Percentiles rank a stretch among this genome's conserved stretches.
These are phyloP conservation scores for Chlamydomonas incerta DNA, from an alignment of 139 green algal genomes.

Conservation along the genomic window DNA sequence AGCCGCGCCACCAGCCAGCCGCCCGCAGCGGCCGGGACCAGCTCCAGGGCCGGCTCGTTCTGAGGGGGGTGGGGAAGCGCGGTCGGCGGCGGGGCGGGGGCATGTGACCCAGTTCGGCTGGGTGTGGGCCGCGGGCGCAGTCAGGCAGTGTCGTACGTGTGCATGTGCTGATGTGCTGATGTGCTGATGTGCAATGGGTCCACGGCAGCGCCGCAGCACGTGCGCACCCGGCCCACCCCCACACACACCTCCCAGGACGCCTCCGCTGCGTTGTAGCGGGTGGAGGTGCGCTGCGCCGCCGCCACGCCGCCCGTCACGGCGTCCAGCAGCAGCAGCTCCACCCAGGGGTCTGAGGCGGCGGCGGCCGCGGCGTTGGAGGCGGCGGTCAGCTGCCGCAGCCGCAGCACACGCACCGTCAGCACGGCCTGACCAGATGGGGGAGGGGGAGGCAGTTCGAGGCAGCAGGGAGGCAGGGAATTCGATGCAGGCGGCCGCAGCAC, in stretches of 20 bases:
- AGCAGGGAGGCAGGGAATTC: neutral
- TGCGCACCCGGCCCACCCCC: too few relatives aligned
- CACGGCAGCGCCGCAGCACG: too few relatives aligned
- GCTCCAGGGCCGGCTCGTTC: neutral
- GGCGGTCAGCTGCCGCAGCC: slow-evolving; percentile 20
- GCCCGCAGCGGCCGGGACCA: neutral
- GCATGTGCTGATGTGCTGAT: too few relatives aligned
- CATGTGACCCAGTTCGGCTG: too few relatives aligned
- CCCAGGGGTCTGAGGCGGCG: neutral
- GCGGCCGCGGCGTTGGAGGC: neutral
- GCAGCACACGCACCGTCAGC: slow-evolving; percentile 24
- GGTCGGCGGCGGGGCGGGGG: too few relatives aligned
- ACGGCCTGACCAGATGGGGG: neutral
- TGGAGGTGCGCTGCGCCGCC: neutral
- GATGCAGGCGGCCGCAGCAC: too few relatives aligned
- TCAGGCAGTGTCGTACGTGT: too few relatives aligned
- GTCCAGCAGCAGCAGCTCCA: slow-evolving; percentile 37
- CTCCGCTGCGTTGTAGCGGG: slow-evolving; percentile 5
- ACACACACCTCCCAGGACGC: slow-evolving; percentile 3
- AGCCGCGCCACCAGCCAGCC: slow-evolving; percentile 5
- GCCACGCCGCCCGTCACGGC: neutral
- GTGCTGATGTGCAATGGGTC: too few relatives aligned
- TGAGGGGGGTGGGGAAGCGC: neutral
- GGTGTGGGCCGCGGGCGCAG: too few relatives aligned
- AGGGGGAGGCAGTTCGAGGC: neutral